Conservation (phyloP, 495 filamentous ascomycete genomes). For the Copromyces sp. region DNA sequence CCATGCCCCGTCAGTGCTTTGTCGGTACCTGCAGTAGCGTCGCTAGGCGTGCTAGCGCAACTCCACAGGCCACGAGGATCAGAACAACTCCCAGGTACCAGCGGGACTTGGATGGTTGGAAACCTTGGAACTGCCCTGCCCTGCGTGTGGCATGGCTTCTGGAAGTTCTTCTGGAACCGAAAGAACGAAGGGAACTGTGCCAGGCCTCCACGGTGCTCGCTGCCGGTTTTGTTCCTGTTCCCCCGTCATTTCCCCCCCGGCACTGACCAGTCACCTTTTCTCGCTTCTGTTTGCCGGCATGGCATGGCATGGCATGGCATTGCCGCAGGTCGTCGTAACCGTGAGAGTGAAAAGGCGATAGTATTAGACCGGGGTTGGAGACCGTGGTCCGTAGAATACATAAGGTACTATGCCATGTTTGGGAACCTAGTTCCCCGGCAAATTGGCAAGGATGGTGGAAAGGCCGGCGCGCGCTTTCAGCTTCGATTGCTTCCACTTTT, state of each 20-base stretch:
- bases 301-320: neutral
- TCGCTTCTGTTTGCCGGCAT: neutral
- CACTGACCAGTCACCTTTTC: neutral
- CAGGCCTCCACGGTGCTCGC: neutral
- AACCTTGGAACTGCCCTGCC: neutral
- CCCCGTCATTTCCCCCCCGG: neutral
- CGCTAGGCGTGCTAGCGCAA: neutral
- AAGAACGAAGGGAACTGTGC: neutral
- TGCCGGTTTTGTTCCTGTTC: neutral
- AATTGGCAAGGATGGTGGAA: neutral
- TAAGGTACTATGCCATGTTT: neutral
- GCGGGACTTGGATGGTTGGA: no score
- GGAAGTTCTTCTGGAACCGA: neutral
- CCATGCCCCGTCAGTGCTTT: neutral
- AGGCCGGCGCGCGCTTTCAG: neutral
- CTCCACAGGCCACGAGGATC: neutral
- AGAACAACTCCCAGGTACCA: no score
- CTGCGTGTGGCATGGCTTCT: neutral
- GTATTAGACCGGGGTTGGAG: neutral
- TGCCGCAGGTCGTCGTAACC: neutral
- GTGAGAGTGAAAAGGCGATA: neutral
- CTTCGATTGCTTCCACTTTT: neutral
- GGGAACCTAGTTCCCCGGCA: neutral
- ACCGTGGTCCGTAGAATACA: neutral
- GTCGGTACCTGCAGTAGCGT: neutral